Evolutionary conservation across 179 eudicot species (phyloP).

Genomic region (Carnegiea gigantea): DNA sequence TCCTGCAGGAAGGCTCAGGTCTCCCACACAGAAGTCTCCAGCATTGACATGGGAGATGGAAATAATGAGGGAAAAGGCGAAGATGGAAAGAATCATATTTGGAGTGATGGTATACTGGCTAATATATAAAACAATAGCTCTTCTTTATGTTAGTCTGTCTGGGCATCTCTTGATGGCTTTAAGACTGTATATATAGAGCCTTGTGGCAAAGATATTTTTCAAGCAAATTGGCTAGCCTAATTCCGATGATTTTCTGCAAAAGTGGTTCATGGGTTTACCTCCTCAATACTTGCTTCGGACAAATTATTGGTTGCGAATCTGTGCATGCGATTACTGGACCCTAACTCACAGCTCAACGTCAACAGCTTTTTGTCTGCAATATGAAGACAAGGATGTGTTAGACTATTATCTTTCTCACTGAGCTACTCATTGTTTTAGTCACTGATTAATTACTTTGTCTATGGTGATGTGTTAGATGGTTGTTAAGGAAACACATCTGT

Average conservation of each 20-base stretch:
- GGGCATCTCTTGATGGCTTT: neutral
- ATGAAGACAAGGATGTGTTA: conserved; percentile 8
- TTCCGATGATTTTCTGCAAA: conserved; percentile 7
- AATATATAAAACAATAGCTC: too few species aligned
- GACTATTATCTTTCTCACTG: neutral
- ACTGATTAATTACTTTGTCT: neutral
- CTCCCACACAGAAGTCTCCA: conserved; percentile 70
- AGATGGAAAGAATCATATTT: conserved; percentile 34
- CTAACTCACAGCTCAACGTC: conserved; percentile 20
- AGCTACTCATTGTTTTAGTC: too few species aligned
- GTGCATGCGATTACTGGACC: conserved; percentile 34
- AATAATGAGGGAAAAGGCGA: conserved; percentile 29
- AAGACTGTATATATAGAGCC: conserved; percentile 30
- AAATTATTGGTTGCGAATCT: conserved; percentile 11
- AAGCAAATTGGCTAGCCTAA: conserved; percentile 12
- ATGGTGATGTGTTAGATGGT: neutral
- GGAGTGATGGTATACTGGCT: neutral
- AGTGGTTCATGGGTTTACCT: conserved; percentile 11
- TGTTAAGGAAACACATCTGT: too few species aligned
- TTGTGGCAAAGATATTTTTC: conserved; percentile 15
- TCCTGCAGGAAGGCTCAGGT: conserved; percentile 35
- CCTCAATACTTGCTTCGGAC: neutral
- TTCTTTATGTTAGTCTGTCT: neutral
- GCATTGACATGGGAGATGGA: conserved; percentile 34
- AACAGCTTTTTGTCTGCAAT: conserved; percentile 33